Conservation (phyloP, 768 basidiomycete genomes). For the Lactarius hatsudake region DNA sequence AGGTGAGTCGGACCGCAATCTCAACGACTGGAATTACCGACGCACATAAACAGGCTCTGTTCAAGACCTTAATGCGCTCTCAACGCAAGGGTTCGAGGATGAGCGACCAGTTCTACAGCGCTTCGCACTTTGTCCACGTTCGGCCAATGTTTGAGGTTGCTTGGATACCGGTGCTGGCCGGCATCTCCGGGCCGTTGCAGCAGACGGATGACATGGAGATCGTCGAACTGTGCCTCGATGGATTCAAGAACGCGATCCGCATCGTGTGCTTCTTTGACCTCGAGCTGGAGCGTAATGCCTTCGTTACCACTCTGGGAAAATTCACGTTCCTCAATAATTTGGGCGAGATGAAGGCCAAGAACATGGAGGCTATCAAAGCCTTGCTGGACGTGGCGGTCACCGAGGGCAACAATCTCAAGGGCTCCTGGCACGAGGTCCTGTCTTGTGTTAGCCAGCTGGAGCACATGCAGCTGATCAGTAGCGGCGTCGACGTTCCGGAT, state of each 20-base stretch:
- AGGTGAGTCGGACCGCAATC: constrained; percentile 47
- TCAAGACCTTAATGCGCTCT: constrained; percentile 87
- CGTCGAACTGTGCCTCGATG: constrained; percentile 89
- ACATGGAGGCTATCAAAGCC: constrained; percentile 98
- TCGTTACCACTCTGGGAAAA: constrained; percentile 93
- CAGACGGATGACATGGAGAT: constrained; percentile 93
- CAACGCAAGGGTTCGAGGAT: constrained; percentile 80
- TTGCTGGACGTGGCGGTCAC: constrained; percentile 91
- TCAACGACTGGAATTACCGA: background rate
- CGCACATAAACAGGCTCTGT: constrained; percentile 69
- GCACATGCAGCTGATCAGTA: constrained; percentile 96
- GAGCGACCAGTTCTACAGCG: constrained; percentile 91
- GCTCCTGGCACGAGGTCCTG: constrained; percentile 94
- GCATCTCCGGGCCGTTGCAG: constrained; percentile 90
- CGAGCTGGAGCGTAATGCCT: constrained; percentile 97
- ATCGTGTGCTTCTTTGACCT: constrained; percentile 97
- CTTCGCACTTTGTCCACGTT: constrained; percentile 94
- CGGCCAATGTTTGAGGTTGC: constrained; percentile 99
- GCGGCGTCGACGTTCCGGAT: constrained; percentile 83
- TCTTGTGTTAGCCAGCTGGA: constrained; percentile 98
- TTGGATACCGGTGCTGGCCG: constrained; percentile 98
- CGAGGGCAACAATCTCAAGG: constrained; percentile 96
- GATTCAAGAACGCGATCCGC: constrained; percentile 94
- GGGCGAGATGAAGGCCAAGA: constrained; percentile 98
- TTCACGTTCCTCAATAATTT: constrained; percentile 98